phyloP scores from a whole-genome alignment of 2,329 filamentous ascomycete genomes.

The Dothideomycetes sp. region DNA sequence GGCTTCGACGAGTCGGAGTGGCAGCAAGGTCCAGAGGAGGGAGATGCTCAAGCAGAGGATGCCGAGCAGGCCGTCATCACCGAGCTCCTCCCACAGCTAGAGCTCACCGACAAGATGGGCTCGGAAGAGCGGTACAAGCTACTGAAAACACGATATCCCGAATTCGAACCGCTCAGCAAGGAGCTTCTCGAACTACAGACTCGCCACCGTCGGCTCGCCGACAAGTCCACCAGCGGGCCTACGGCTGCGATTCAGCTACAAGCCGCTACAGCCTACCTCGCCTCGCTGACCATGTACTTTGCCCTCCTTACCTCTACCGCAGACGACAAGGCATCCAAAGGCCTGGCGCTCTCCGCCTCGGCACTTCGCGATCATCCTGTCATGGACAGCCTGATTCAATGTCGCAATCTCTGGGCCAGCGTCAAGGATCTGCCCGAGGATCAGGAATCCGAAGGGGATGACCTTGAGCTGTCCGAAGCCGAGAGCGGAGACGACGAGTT shows the following conservation, averaged over 20 bases:
- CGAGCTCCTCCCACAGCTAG: slow-evolving; percentile 73
- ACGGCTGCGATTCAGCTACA: slow-evolving; percentile 38
- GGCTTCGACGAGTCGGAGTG: slow-evolving; percentile 86
- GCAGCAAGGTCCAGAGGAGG: slow-evolving; percentile 43
- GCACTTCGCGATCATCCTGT: slow-evolving; percentile 82
- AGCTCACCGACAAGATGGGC: slow-evolving; percentile 70
- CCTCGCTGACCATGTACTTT: slow-evolving; percentile 85
- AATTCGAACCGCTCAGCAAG: slow-evolving; percentile 75
- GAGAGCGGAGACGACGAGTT: slow-evolving; percentile 22
- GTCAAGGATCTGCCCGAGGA: slow-evolving; percentile 50
- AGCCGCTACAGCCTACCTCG: slow-evolving; percentile 75
- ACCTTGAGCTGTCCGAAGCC: slow-evolving; percentile 15
- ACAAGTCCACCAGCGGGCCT: neutral
- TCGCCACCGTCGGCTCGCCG: neutral
- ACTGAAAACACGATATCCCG: slow-evolving; percentile 73
- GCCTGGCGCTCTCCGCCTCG: slow-evolving; percentile 57
- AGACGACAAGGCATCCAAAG: slow-evolving; percentile 37
- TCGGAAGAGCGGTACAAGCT: slow-evolving; percentile 64
- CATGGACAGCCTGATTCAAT: slow-evolving; percentile 74
- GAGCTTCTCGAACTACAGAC: slow-evolving; percentile 57
- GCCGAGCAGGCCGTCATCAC: slow-evolving; percentile 49
- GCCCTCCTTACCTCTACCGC: slow-evolving; percentile 77
- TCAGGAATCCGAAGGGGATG: slow-evolving; percentile 7
- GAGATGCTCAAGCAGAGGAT: slow-evolving; percentile 35
- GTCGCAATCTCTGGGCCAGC: slow-evolving; percentile 68